Base-by-base conservation (phyloP, 768 basidiomycete species). In the Amylocystis lapponica region DNA sequence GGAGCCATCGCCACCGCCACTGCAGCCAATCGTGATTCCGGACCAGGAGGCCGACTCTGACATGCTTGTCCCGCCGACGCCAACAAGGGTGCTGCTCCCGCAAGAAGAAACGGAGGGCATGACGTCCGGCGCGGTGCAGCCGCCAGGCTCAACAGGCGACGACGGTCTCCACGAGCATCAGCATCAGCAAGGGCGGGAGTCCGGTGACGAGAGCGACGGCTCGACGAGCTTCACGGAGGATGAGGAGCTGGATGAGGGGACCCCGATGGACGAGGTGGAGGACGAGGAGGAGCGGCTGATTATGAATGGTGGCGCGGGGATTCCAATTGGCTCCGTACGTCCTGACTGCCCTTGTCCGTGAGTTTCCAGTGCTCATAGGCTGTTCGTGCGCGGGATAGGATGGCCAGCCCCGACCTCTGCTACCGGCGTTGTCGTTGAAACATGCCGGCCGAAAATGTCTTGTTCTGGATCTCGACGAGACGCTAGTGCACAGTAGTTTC, bases 391-490 rank as follows among this genome's bases (percentile, higher is more conserved):
- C 22, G 17, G 6, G 29, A 7, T 48, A 95, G 90, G 89, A 99
- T 56, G 95, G 95, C 11, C 60, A 75, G 17, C 90, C 91, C 11
- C 75, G 78, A 47, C 95, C 95, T 4, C 69, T 99, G n/a, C 64
- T 99, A 6, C 92, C 91, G 12, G 87, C 89, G 20, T 71, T 97
- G 48, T 69, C 79, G 3, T 78, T 83, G 10, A 80, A 86, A 14
- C 87, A 95, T 54, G 75, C 67, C 25, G 95, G 95, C 23, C 72
- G 92, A 44, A 99, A 99, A 68, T 98, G 96, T 57, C 76, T 98
- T 10, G 93, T 98, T 32, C 76, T 99, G 20, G 96, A 99, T 67
- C 74, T 99, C 30, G 95, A 99, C 54, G 95, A 99, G 66, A 99
- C 96, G 3, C 72, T 99, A 16, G 83, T 98, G 17, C 95, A 98